Base-by-base conservation (phyloP, 345 rosid genomes). In the Bruguiera sexangula region DNA sequence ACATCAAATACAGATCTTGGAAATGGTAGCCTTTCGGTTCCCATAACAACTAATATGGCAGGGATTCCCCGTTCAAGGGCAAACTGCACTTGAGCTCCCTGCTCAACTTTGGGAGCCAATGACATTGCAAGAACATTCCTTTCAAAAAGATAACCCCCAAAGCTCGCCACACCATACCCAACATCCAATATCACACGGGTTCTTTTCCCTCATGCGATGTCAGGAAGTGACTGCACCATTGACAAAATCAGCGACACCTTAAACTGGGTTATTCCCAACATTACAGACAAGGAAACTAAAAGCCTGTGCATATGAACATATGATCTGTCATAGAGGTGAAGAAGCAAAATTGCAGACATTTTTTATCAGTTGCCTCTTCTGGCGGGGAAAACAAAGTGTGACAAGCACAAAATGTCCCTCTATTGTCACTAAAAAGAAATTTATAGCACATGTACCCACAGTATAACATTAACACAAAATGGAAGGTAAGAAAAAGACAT, bases 131-230 rank as follows among this genome's bases (percentile, higher is more conserved):
- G 79, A 57, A 87, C 98, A 76, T 84, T 87, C 80, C 93, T 85
- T 66, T 94, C 96, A 73, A 94, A 94, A 34, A 96, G 90, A 76
- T 72, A 95, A 65, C 97, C 99, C 68, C 99, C 99, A 72, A 96
- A 90, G 75, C 98, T 96, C 66, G 99, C 98, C 80, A 96, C 98
- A 50, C 99, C 99, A 80, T 98, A 96, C 77, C 99, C 99, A 77
- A 96, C 97, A 78, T 96, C 98, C 84, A 96, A 81, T 63, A 92
- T 64, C 53, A 96, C 97, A 19, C 97, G 96, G 60, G 97, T 71
- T 19, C 75, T 85, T 69, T 84, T 90, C 71, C 98, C 97, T 97
- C 99, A 95, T 21, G 85, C 86, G 60, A 95, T 76, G 60, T 77
- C 96, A 72, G 87, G 84, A 68, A 89, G 86, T 79, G 96, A 83